Evolutionary conservation across 2,329 filamentous ascomycete species (phyloP), one percentile per base, ranked within the genome.

Genomic region (Aspergillus texensis): DNA sequence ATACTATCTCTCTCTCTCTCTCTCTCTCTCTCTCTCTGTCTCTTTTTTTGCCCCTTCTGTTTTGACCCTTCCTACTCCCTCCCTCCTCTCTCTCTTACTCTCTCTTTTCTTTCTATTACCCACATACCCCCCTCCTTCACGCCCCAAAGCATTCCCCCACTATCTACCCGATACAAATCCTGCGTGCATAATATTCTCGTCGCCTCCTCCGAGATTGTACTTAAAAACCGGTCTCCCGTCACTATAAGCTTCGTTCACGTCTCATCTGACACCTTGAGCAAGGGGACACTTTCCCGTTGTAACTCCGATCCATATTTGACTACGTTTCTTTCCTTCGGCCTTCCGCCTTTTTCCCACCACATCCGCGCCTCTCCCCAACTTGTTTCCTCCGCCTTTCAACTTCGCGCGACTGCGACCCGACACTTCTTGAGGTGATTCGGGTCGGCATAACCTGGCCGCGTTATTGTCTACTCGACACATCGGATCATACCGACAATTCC

Each of bases 101-200:
- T 54, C 65, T 67, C 65, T 12, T 60, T 62, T 67, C 65, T 12
- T 60, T 62, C 60, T 66, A 36, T 36, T 36, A 55, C 60, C 64
- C 61, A 39, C 16, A 41, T 8, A n/a, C 62, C 65, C 57, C 67
- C 55, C 65, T 67, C 65, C 14, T 61, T 62, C 60, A 66, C 55
- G 59, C 64, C 60, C 52, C 70, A 61, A 56, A 65, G 65, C 45
- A 43, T 61, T 58, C 58, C 62, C 67, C 58, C 57, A 55, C 50
- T 56, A 58, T 53, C 43, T 57, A 56, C 56, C 30, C 52, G 16
- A 28, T 34, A 39, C 57, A 56, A 30, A 34, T n/a, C n/a, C 56
- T 39, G 28, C 41, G n/a, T 39, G 48, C 43, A 61, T 50, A 56
- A 30, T 30, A 36, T 24, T 28, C 24, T 24, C 2, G 11, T 32